Percentiles rank a stretch among this genome's conserved stretches.
These are phyloP conservation scores for Pythium brachiatum DNA, from an alignment of 352 stramenopile genomes.

Conservation along the genomic window DNA sequence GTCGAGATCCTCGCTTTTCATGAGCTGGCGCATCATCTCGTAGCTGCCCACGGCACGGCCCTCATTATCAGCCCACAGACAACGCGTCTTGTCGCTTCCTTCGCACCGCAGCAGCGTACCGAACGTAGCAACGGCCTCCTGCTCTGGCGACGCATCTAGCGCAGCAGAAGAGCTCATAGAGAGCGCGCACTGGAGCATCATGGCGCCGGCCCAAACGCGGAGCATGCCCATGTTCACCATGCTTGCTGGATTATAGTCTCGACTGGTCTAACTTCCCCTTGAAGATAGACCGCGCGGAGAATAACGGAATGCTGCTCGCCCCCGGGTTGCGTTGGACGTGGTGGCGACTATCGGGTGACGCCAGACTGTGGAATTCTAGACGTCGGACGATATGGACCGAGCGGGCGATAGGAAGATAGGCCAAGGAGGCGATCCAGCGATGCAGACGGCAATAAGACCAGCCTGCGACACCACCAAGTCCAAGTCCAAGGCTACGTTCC, in stretches of 20 bases:
- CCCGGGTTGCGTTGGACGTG: not conserved
- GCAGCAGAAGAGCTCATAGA: not conserved
- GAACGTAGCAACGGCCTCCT: slow-evolving; percentile 32
- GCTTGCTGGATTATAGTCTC: not conserved
- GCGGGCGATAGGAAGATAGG: not conserved
- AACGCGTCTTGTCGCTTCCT: slow-evolving; percentile 22
- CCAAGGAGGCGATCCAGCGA: slow-evolving; percentile 1
- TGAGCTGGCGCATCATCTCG: slow-evolving; percentile 61
- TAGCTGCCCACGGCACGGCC: slow-evolving; percentile 34
- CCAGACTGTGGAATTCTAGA: not conserved
- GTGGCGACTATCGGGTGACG: not conserved
- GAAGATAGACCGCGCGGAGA: not conserved
- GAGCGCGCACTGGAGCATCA: slow-evolving; percentile 15
- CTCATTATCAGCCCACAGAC: slow-evolving; percentile 52
- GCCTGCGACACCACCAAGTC: slow-evolving; percentile 1
- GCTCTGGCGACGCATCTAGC: not conserved
- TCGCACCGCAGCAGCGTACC: slow-evolving; percentile 58
- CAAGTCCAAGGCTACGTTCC: not conserved
- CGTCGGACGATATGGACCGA: not conserved
- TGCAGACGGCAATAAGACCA: not conserved
- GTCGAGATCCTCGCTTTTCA: slow-evolving; percentile 42
- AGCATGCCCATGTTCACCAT: slow-evolving; percentile 15
- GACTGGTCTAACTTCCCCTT: not conserved
- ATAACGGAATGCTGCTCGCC: slow-evolving; percentile 3
- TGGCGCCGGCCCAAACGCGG: slow-evolving; percentile 4